Evolutionary conservation across 768 basidiomycete genomes (phyloP).

Genomic region (Paxillus rubicundulus): DNA sequence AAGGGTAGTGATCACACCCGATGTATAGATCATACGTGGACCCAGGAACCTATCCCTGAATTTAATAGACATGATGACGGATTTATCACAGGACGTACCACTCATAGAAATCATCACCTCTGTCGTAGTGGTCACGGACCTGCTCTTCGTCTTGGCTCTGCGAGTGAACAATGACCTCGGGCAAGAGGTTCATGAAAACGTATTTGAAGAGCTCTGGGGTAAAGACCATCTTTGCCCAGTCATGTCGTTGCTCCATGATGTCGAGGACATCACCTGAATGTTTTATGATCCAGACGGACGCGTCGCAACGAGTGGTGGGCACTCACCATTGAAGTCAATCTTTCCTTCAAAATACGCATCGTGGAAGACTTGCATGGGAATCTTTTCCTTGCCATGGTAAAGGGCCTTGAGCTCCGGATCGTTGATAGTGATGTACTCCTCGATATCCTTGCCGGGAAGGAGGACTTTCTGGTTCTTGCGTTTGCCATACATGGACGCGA

Average conservation of each 20-base stretch:
- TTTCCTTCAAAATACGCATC: constrained; percentile 97
- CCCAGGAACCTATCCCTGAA: constrained; percentile 72
- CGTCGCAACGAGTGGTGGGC: background rate
- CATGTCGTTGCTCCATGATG: constrained; percentile 89
- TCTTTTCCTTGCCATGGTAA: constrained; percentile 85
- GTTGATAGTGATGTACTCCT: constrained; percentile 88
- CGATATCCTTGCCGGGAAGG: constrained; percentile 82
- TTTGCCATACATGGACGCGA: constrained; percentile 78
- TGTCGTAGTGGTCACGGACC: constrained; percentile 94
- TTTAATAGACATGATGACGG: background rate
- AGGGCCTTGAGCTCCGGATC: constrained; percentile 75
- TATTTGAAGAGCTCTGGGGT: constrained; percentile 92
- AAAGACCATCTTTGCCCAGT: constrained; percentile 92
- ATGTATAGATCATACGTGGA: constrained; percentile 96
- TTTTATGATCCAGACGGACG: background rate
- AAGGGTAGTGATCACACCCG: constrained; percentile 77
- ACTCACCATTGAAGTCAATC: constrained; percentile 89
- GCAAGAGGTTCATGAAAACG: constrained; percentile 81
- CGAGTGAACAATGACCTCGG: constrained; percentile 95
- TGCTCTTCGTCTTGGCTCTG: constrained; percentile 91
- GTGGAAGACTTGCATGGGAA: constrained; percentile 96
- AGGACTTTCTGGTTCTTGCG: constrained; percentile 83
- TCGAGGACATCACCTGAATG: constrained; percentile 85
- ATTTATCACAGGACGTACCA: constrained; percentile 48
- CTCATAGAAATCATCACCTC: constrained; percentile 93